Percentiles rank a stretch among this genome's conserved stretches.
Conservation (phyloP, 2,329 filamentous ascomycete species). For the Verticillium klebahnii region DNA sequence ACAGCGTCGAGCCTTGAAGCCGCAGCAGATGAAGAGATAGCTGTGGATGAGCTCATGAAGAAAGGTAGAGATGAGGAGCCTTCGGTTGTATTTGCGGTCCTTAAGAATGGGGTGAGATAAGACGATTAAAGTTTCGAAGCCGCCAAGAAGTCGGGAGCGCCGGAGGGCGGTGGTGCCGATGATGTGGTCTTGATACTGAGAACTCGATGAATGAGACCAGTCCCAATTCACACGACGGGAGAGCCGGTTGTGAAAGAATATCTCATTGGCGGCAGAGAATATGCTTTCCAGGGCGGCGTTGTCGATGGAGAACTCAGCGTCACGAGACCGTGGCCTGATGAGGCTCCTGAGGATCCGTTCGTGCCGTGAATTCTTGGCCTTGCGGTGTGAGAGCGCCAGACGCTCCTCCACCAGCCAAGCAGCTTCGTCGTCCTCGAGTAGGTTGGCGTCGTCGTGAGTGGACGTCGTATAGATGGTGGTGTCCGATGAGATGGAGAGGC, state of each 20-base stretch:
- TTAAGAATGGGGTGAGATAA: conserved; percentile 56
- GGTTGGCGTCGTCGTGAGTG: conserved; percentile 24
- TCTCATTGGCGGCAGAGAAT: conserved; percentile 55
- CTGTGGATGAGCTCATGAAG: conserved; percentile 64
- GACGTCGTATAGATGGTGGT: conserved; percentile 21
- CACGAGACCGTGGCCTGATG: conserved; percentile 44
- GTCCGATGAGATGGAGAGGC: conserved; percentile 41
- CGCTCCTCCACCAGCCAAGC: conserved; percentile 44
- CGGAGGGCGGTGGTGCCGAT: conserved; percentile 61
- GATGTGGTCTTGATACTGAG: conserved; percentile 48
- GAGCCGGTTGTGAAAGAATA: conserved; percentile 57
- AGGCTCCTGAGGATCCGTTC: conserved; percentile 54
- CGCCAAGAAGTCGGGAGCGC: conserved; percentile 35
- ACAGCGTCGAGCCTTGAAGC: conserved; percentile 47
- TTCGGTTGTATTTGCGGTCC: conserved; percentile 50
- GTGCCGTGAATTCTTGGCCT: conserved; percentile 45
- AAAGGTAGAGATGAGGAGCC: conserved; percentile 60
- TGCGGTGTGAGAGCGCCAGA: conserved; percentile 37
- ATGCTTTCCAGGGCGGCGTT: conserved; percentile 53
- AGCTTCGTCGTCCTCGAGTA: conserved; percentile 42
- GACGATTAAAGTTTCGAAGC: conserved; percentile 60
- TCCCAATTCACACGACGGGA: conserved; percentile 56
- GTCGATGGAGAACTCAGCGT: conserved; percentile 49
- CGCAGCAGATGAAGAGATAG: conserved; percentile 60
- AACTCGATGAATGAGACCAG: conserved; percentile 49